Percentiles rank a stretch among this genome's conserved stretches.
Evolutionary conservation across 352 stramenopile genomes (phyloP).

Genomic region (Salisapilia sapeloensis): DNA sequence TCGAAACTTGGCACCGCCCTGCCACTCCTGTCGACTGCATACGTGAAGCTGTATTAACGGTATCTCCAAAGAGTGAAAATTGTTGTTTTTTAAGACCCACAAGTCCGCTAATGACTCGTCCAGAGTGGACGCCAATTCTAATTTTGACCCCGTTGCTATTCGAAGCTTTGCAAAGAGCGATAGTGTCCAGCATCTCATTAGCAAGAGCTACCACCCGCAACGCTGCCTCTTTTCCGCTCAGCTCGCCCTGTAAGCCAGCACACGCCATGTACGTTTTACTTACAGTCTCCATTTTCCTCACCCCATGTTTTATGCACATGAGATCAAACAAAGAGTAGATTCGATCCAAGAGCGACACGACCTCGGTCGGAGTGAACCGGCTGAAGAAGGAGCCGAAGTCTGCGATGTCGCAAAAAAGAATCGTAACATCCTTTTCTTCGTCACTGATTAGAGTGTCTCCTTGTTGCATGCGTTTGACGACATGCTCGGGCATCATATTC

Average conservation of each 20-base stretch:
- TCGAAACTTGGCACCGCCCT: conserved; percentile 60
- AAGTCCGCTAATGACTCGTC: conserved; percentile 73
- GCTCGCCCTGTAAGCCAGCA: conserved; percentile 67
- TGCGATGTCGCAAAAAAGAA: conserved; percentile 75
- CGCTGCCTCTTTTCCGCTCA: conserved; percentile 52
- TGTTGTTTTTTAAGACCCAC: conserved; percentile 87
- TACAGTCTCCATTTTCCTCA: conserved; percentile 88
- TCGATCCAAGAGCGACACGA: conserved; percentile 77
- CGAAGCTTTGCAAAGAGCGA: conserved; percentile 51
- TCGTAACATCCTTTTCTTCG: conserved; percentile 77
- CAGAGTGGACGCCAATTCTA: conserved; percentile 83
- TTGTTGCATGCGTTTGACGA: conserved; percentile 73
- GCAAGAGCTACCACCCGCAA: conserved; percentile 60
- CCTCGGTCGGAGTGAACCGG: conserved; percentile 48
- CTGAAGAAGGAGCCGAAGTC: conserved; percentile 72
- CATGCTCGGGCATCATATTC: conserved; percentile 73
- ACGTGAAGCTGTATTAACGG: conserved; percentile 77
- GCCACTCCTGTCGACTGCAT: conserved; percentile 83
- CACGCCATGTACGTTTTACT: conserved; percentile 86
- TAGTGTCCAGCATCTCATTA: conserved; percentile 48
- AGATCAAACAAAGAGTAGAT: conserved; percentile 88
- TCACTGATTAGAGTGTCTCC: conserved; percentile 70
- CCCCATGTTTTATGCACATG: conserved; percentile 80
- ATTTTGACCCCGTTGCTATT: conserved; percentile 80
- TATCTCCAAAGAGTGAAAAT: conserved; percentile 89